Evolutionary conservation across 176 grass and related monocot genomes (phyloP).

Genomic region (Themeda triandra): DNA sequence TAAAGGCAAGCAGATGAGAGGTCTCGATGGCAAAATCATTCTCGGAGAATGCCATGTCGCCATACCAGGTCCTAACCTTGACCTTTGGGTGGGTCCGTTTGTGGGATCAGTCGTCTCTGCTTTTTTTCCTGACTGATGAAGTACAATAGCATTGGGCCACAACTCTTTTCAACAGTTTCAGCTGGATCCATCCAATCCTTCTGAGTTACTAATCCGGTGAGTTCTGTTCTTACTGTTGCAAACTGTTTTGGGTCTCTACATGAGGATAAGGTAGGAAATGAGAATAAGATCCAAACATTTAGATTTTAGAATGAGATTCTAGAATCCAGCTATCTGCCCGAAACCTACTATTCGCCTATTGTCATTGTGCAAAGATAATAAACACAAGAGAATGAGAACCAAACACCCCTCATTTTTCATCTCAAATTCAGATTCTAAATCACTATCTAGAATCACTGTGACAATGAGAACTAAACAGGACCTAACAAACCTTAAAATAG

Average conservation of each 20-base stretch:
- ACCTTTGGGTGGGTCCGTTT: background rate
- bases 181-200: slow-evolving; percentile 22
- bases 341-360: background rate
- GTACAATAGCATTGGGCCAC: slow-evolving; percentile 12
- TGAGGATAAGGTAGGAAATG: background rate
- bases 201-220: background rate
- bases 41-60: slow-evolving; percentile 27
- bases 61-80: background rate
- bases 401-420: background rate
- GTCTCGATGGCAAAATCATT: slow-evolving; percentile 45
- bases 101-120: slow-evolving; percentile 16
- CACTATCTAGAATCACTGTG: background rate
- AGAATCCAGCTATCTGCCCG: background rate
- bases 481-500: background rate
- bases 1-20: slow-evolving; percentile 31
- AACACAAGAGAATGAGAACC: background rate
- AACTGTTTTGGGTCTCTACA: background rate
- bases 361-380: background rate
- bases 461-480: background rate
- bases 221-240: slow-evolving; percentile 13
- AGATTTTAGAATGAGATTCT: background rate
- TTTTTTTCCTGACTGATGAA: slow-evolving; percentile 6
- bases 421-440: too few relatives aligned
- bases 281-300: background rate
- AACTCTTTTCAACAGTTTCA: slow-evolving; percentile 14